Conservation (phyloP, 2,329 filamentous ascomycete genomes). For the Mariannaea elegans region DNA sequence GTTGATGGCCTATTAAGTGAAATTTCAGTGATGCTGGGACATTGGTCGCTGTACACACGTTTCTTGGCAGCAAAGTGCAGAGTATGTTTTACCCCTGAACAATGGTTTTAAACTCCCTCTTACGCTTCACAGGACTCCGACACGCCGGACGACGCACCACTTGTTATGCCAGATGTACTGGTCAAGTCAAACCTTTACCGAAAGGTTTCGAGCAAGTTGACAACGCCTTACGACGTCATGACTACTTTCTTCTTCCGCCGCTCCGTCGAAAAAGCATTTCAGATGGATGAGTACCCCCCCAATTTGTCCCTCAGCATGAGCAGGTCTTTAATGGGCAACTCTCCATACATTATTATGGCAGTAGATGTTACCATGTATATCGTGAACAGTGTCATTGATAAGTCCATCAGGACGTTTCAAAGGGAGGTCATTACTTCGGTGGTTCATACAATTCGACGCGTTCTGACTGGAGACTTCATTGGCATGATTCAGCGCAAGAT, state of each 20-base stretch:
- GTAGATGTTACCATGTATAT: constrained; percentile 99
- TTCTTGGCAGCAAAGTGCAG: constrained; percentile 89
- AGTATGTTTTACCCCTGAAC: constrained; percentile 58
- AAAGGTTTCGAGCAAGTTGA: constrained; percentile 79
- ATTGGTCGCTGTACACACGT: constrained; percentile 91
- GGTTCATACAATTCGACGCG: constrained; percentile 78
- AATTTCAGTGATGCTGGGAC: constrained; percentile 88
- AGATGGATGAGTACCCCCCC: constrained; percentile 87
- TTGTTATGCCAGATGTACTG: constrained; percentile 78
- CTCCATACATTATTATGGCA: constrained; percentile 92
- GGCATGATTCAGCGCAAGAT: constrained; percentile 98
- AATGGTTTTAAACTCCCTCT: constrained; percentile 10
- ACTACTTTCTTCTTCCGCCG: constrained; percentile 96
- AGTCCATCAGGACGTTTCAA: constrained; percentile 87
- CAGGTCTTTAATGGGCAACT: constrained; percentile 76
- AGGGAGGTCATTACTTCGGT: constrained; percentile 79
- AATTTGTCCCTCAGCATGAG: constrained; percentile 81
- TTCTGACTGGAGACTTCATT: constrained; percentile 89
- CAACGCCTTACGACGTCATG: constrained; percentile 87
- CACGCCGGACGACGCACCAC: constrained; percentile 60
- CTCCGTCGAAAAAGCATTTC: constrained; percentile 97
- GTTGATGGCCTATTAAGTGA: constrained; percentile 88
- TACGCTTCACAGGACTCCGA: constrained; percentile 56
- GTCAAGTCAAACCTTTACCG: constrained; percentile 79
- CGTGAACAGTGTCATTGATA: constrained; percentile 88